phyloP scores from a whole-genome alignment of 352 stramenopile genomes.

The Globisporangium abappressorium region DNA sequence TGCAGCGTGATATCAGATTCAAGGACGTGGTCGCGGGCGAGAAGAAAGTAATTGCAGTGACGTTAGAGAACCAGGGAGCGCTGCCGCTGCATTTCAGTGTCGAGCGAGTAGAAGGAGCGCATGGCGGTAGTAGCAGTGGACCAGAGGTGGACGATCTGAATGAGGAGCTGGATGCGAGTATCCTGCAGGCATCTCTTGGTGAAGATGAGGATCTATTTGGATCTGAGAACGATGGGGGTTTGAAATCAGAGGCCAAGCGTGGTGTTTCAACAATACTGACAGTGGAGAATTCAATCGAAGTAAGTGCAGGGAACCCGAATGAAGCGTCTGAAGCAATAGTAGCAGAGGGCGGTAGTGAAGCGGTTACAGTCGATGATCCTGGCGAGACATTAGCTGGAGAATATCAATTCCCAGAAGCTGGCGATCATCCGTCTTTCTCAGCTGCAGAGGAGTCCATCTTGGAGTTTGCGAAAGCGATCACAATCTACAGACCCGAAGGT shows the following conservation, averaged over 20 bases:
- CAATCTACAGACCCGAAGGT: conserved; percentile 37
- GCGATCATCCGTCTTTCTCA: conserved; percentile 12
- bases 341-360: background rate
- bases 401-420: background rate
- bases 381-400: background rate
- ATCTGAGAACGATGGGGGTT: background rate
- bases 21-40: conserved; percentile 79
- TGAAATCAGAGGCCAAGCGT: background rate
- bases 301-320: conserved; percentile 6
- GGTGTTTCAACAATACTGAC: background rate
- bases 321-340: background rate
- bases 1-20: conserved; percentile 44
- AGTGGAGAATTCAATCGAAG: too few relatives aligned
- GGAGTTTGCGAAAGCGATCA: conserved; percentile 24
- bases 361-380: background rate
- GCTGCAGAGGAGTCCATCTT: conserved; percentile 36
- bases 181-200: background rate
- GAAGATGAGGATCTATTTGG: background rate
- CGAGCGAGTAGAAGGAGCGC: background rate
- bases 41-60: conserved; percentile 43
- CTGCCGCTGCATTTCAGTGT: conserved; percentile 56
- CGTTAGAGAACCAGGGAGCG: conserved; percentile 71
- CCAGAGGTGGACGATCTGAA: conserved; percentile 14
- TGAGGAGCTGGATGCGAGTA: background rate
- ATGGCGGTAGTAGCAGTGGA: background rate